A percentile compares a stretch with the other conserved stretches of the same genome.
Conservation (phyloP, 805 yeast genomes). For the Candida boleticola region DNA sequence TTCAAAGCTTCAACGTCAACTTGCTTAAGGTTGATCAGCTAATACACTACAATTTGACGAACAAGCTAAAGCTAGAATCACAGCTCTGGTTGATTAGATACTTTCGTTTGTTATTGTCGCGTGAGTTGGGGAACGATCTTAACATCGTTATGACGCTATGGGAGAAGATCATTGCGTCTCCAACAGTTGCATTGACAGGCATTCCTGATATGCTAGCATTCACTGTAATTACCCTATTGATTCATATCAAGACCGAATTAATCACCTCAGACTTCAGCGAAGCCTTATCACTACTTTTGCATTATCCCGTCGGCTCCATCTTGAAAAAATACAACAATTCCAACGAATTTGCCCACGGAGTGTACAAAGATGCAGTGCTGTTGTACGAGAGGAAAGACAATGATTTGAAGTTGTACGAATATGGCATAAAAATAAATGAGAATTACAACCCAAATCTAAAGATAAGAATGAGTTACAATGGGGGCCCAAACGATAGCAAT, state of each 20-base stretch:
- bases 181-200: constrained; percentile 13
- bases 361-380: constrained; percentile 34
- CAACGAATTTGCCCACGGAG: constrained; percentile 19
- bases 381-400: constrained; percentile 31
- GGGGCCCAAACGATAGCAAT: too few species aligned
- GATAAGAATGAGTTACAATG: constrained; percentile 22
- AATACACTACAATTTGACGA: constrained; percentile 43
- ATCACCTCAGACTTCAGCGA: constrained; percentile 53
- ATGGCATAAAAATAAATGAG: constrained; percentile 40
- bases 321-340: constrained; percentile 8
- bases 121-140: constrained; percentile 46
- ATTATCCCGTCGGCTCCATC: constrained; percentile 41
- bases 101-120: constrained; percentile 42
- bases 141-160: constrained; percentile 38
- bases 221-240: constrained; percentile 40
- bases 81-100: constrained; percentile 57
- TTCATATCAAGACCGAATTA: constrained; percentile 43
- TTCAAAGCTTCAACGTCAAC: constrained; percentile 46
- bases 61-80: constrained; percentile 45
- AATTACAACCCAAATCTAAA: constrained; percentile 38
- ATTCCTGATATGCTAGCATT: constrained; percentile 40
- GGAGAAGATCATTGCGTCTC: constrained; percentile 43
- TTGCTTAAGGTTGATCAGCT: constrained; percentile 51
- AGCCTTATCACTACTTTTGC: constrained; percentile 46
- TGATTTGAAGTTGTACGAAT: constrained; percentile 37